These are phyloP conservation scores for Botryotinia narcissicola DNA, from an alignment of 2,329 filamentous ascomycete species.

Conservation along the genomic window DNA sequence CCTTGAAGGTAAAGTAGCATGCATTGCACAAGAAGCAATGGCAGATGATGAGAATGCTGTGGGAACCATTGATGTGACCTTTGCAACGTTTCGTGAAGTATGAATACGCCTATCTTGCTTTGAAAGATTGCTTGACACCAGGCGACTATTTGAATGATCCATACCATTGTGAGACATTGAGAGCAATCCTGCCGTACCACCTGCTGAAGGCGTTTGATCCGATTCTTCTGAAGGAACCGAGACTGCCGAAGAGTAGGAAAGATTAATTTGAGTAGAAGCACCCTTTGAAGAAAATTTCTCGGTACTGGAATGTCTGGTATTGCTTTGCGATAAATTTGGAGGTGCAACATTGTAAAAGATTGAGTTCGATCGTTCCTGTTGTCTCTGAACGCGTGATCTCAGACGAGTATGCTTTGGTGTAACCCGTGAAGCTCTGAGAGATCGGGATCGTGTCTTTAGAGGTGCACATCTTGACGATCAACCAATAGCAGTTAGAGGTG, in stretches of 20 bases:
- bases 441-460: accelerated
- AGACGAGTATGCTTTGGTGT: background rate
- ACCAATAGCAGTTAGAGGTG: background rate
- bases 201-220: background rate
- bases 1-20: background rate
- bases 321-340: background rate
- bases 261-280: too few relatives aligned
- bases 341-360: background rate
- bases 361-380: background rate
- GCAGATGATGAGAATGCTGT: background rate
- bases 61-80: background rate
- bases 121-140: background rate
- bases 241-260: too few relatives aligned
- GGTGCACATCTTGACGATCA: too few relatives aligned
- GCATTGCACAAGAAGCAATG: background rate
- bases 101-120: background rate
- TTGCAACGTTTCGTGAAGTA: background rate
- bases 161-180: background rate
- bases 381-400: background rate
- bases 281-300: too few relatives aligned
- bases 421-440: background rate
- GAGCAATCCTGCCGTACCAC: background rate
- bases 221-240: background rate
- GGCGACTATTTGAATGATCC: background rate
- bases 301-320: background rate